Evolutionary conservation across 306 rosid genomes (phyloP), one percentile per base, ranked within the genome.

Genomic region (Vicia sativa): DNA sequence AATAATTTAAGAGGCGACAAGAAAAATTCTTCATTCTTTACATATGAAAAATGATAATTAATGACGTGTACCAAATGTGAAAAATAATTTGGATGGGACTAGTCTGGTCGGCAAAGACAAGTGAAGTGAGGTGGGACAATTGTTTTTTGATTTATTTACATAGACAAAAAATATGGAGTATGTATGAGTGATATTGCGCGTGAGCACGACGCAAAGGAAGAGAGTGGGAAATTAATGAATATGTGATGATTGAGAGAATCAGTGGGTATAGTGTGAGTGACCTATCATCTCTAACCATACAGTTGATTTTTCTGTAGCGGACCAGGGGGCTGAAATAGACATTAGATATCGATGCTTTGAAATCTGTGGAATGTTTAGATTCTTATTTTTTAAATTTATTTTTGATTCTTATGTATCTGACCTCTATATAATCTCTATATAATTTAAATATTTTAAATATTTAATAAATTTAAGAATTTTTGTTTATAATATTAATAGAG

Each of bases 251-350:
- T 87, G 91, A 84, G 71, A 42, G 87, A 92, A 89, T 86, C 91
- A 92, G 96, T 92, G 98, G 96, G n/a, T n/a, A n/a, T n/a, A n/a
- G 28, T 50, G 96, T 86, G 91, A 79, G 74, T 82, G 39, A 63
- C 45, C 49, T 79, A 81, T 80, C 79, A 81, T 80, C 61, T 68
- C 89, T 82, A 92, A 84, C 85, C n/a, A n/a, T n/a, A n/a, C n/a
- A n/a, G n/a, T n/a, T n/a, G n/a, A n/a, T n/a, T n/a, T n/a, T n/a
- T n/a, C n/a, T n/a, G n/a, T n/a, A n/a, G 89, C 89, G 96, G 96
- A 81, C 84, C 78, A 85, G 87, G 92, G 89, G 96, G 97, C 95
- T 79, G 95, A 44, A 5, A 44, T 44, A 44, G 50, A 44, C 50
- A 44, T 69, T 55, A 77, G 84, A 76, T 75, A 79, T 82, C 0